Evolutionary conservation across 2,329 filamentous ascomycete genomes (phyloP).

Genomic region (Paecilomyces formosus): DNA sequence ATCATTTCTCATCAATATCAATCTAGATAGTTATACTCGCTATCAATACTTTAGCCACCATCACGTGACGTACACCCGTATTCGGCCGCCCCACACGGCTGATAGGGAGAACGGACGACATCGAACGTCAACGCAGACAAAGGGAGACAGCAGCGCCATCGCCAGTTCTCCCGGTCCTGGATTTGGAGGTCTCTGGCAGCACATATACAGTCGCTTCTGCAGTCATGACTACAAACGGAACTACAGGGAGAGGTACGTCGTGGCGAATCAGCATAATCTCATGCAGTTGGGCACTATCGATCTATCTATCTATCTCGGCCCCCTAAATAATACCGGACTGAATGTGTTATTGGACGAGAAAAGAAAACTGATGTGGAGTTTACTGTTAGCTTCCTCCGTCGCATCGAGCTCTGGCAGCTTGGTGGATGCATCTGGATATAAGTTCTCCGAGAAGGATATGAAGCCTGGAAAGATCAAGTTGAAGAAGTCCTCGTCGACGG

Average conservation of each 20-base stretch:
- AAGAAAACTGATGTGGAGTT: not conserved
- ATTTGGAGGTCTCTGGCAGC: too few species aligned
- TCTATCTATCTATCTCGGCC: too few species aligned
- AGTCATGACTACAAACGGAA: slow-evolving; percentile 29
- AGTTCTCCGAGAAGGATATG: slow-evolving; percentile 37
- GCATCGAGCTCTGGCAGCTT: slow-evolving; percentile 27
- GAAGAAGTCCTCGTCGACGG: slow-evolving; percentile 25
- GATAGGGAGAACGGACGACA: not conserved
- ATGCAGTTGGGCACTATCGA: not conserved
- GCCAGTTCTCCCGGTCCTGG: not conserved
- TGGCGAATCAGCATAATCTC: not conserved
- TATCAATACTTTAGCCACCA: not conserved
- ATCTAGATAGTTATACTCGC: too few species aligned
- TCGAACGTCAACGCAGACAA: not conserved
- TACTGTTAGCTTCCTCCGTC: slow-evolving; percentile 16
- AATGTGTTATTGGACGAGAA: too few species aligned
- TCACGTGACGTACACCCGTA: not conserved
- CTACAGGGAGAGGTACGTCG: slow-evolving; percentile 25
- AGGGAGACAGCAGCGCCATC: not conserved
- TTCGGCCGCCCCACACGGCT: not conserved
- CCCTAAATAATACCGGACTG: too few species aligned
- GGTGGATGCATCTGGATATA: slow-evolving; percentile 39
- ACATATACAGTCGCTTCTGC: not conserved
- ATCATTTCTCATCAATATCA: too few species aligned
- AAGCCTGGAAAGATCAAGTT: slow-evolving; percentile 39